Evolutionary conservation across 768 basidiomycete species (phyloP).

Genomic region (Kwoniella dejecticola): DNA sequence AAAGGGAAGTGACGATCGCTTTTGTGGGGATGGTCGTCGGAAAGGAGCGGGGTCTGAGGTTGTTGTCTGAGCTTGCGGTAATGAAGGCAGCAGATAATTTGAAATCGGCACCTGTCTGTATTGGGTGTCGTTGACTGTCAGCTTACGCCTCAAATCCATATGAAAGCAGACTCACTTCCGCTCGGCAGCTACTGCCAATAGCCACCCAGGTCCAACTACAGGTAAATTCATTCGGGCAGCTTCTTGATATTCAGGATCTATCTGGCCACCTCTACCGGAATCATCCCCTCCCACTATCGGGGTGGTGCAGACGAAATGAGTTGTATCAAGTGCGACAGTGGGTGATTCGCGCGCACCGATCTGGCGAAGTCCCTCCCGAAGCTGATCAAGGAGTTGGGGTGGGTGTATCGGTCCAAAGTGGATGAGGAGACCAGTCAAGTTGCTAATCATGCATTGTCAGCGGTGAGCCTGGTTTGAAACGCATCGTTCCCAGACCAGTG

Average conservation of each 20-base stretch:
- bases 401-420: conserved; percentile 93
- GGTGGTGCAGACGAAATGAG: conserved; percentile 94
- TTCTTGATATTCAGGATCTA: conserved; percentile 80
- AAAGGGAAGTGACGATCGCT: conserved; percentile 48
- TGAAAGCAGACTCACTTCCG: conserved; percentile 80
- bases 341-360: conserved; percentile 91
- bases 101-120: conserved; percentile 53
- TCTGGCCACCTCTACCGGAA: conserved; percentile 63
- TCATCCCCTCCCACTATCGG: conserved; percentile 64
- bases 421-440: conserved; percentile 91
- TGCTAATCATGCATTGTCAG: conserved; percentile 57
- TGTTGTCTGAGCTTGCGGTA: conserved; percentile 26
- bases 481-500: not conserved
- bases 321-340: conserved; percentile 94
- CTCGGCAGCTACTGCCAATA: conserved; percentile 82
- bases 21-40: conserved; percentile 48
- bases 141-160: no score
- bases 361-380: conserved; percentile 74
- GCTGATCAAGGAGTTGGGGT: conserved; percentile 71
- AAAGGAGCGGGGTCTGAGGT: conserved; percentile 42
- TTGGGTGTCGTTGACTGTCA: not conserved
- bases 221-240: conserved; percentile 92
- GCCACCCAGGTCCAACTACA: conserved; percentile 92
- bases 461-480: not conserved
- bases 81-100: conserved; percentile 40